Evolutionary conservation across 2,329 filamentous ascomycete species (phyloP).

Genomic region (Claviceps arundinis): DNA sequence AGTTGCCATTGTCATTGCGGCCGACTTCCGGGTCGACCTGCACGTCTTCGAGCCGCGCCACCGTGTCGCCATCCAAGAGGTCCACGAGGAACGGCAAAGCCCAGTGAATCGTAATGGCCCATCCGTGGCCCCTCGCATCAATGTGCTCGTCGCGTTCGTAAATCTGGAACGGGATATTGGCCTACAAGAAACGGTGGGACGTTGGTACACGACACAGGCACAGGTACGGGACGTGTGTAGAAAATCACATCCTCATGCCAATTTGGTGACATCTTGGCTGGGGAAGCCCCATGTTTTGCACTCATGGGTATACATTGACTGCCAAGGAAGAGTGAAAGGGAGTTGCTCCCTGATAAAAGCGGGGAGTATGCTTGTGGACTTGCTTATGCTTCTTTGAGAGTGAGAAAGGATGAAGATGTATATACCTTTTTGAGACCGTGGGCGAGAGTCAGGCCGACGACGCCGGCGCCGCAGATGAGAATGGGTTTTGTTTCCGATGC

Average conservation of each 20-base stretch:
- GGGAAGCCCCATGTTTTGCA: no score
- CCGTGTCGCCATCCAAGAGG: slow-evolving; percentile 12
- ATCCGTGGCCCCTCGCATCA: slow-evolving; percentile 29
- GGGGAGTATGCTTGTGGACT: no score
- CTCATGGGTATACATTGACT: no score
- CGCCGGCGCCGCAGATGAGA: slow-evolving; percentile 24
- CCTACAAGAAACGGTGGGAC: slow-evolving; percentile 8
- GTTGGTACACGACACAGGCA: neutral
- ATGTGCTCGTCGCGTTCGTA: slow-evolving; percentile 19
- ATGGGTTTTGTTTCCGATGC: slow-evolving; percentile 13
- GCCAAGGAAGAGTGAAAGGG: no score
- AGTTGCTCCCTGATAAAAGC: no score
- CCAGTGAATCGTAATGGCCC: slow-evolving; percentile 50
- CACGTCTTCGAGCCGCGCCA: slow-evolving; percentile 13
- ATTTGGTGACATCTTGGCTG: no score
- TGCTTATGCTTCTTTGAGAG: no score
- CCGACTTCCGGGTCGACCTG: slow-evolving; percentile 25
- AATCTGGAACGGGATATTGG: slow-evolving; percentile 17
- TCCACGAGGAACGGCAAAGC: slow-evolving; percentile 23
- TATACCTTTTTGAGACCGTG: slow-evolving; percentile 22
- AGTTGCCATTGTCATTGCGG: slow-evolving; percentile 23
- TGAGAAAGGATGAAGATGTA: neutral
- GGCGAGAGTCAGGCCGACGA: slow-evolving; percentile 24
- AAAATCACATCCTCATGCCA: no score
- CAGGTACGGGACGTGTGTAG: neutral